Evolutionary conservation across 1,284 basidiomycete genomes (phyloP).

Genomic region (Testicularia cyperi): DNA sequence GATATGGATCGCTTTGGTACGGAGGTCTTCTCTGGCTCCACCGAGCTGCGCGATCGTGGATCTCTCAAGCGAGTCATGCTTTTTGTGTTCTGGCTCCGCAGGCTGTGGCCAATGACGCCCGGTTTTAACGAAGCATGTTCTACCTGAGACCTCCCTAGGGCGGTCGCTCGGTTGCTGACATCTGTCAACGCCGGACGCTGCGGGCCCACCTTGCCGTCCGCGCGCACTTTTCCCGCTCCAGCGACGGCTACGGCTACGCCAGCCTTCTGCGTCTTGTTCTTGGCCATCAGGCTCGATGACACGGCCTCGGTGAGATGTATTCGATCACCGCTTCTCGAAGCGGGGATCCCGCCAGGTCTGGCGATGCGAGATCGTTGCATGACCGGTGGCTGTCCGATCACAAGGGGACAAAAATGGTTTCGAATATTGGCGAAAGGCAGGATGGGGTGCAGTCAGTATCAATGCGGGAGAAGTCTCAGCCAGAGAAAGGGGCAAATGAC

Average conservation of each 20-base stretch:
- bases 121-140: not conserved
- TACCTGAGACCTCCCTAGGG: not conserved
- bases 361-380: not conserved
- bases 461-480: no score
- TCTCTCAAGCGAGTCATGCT: not conserved
- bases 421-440: no score
- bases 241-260: not conserved
- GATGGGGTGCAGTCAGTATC: no score
- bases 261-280: not conserved
- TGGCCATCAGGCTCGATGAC: not conserved
- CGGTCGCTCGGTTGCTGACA: slow-evolving; percentile 26
- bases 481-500: no score
- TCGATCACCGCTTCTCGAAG: slow-evolving; percentile 35
- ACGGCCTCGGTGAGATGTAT: slow-evolving; percentile 34
- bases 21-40: not conserved
- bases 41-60: not conserved
- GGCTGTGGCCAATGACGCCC: not conserved
- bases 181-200: slow-evolving; percentile 27
- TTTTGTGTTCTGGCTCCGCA: slow-evolving; percentile 1
- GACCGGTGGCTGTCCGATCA: not conserved
- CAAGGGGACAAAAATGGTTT: no score
- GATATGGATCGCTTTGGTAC: slow-evolving; percentile 1
- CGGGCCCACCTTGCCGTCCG: not conserved
- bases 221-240: not conserved
- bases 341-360: slow-evolving; percentile 14